These are phyloP conservation scores for Fragaria nilgerrensis DNA, from an alignment of 306 rosid genomes.

Conservation along the genomic window DNA sequence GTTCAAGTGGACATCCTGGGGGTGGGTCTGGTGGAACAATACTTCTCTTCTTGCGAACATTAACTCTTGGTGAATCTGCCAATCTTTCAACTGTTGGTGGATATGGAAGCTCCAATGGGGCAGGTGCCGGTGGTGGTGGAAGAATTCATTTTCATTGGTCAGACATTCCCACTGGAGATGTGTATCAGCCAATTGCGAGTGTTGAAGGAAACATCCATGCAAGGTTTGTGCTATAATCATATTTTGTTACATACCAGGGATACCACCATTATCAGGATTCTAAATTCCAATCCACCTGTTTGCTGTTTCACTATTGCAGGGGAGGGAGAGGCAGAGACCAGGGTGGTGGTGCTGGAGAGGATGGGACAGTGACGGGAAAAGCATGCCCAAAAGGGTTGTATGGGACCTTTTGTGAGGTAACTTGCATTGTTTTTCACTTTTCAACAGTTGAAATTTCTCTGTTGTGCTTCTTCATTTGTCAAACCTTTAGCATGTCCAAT, in stretches of 20 bases:
- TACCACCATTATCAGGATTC: not conserved
- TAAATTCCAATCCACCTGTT: not conserved
- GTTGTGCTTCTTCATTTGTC: not conserved
- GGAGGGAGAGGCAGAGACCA: slow-evolving; percentile 70
- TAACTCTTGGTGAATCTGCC: slow-evolving; percentile 68
- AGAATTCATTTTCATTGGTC: slow-evolving; percentile 98
- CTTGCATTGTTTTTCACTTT: not conserved
- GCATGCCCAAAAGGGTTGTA: slow-evolving; percentile 88
- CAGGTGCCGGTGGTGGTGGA: slow-evolving; percentile 99
- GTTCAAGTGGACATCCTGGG: slow-evolving; percentile 65
- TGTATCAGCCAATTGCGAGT: slow-evolving; percentile 87
- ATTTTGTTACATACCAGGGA: slow-evolving; percentile 1
- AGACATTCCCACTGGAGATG: slow-evolving; percentile 90
- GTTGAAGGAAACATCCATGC: slow-evolving; percentile 67
- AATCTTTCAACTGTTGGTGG: slow-evolving; percentile 86
- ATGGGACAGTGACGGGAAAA: slow-evolving; percentile 81
- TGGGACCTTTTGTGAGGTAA: slow-evolving; percentile 90
- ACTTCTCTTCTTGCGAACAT: slow-evolving; percentile 67
- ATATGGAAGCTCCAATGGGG: slow-evolving; percentile 54
- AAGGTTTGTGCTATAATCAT: slow-evolving; percentile 46
- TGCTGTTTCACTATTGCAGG: slow-evolving; percentile 39
- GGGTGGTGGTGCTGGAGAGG: slow-evolving; percentile 71
- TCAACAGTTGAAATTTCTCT: slow-evolving; percentile 2
- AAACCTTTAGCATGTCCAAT: not conserved
- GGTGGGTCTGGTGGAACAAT: slow-evolving; percentile 98